Conservation (phyloP, 179 eudicot genomes). For the Spinacia oleracea region DNA sequence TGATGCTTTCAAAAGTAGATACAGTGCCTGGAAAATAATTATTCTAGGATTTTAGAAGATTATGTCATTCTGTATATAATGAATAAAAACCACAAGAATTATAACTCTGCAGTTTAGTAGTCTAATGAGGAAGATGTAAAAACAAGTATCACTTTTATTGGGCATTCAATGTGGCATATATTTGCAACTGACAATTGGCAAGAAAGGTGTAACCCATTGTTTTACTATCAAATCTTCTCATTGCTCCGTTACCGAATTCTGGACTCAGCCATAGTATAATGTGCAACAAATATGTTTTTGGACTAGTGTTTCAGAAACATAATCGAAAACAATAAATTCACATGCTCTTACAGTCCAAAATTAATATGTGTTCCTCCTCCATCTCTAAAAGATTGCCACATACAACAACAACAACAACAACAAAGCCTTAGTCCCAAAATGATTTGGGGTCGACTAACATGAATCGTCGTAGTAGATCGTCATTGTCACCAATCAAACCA, state of each 20-base stretch:
- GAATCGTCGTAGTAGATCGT: no score
- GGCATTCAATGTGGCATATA: background rate
- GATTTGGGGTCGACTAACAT: no score
- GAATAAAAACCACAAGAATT: background rate
- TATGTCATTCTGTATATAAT: background rate
- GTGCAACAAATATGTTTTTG: background rate
- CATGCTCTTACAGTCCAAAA: background rate
- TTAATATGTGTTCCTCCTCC: no score
- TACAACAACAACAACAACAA: no score
- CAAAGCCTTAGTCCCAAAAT: no score
- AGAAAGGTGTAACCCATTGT: background rate
- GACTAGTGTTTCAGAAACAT: conserved; percentile 4
- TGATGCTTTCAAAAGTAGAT: background rate
- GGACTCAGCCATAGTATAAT: background rate
- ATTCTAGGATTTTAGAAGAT: background rate
- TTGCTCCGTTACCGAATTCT: background rate
- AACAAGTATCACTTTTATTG: background rate
- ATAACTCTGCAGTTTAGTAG: background rate
- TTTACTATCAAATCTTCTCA: background rate
- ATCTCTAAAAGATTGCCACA: no score
- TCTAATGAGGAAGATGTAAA: background rate
- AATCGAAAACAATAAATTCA: background rate
- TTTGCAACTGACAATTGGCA: background rate
- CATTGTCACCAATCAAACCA: no score
- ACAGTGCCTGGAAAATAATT: background rate